phyloP scores from a whole-genome alignment of 106 monocot species.

The Xerophyta viscosa region DNA sequence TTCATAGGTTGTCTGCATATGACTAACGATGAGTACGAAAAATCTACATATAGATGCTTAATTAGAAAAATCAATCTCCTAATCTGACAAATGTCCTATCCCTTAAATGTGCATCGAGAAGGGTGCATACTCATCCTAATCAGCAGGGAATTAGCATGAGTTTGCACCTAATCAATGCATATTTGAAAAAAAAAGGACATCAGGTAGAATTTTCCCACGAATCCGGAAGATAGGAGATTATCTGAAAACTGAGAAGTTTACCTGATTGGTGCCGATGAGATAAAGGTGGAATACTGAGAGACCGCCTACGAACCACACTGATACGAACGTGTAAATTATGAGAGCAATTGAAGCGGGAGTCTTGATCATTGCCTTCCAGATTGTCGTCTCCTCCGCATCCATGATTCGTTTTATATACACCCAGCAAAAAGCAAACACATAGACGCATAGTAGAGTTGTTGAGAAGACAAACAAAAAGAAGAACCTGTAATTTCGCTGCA shows the following conservation, averaged over 20 bases:
- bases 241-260: conserved; percentile 5
- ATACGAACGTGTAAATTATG: conserved; percentile 74
- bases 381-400: conserved; percentile 45
- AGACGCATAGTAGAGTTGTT: conserved; percentile 76
- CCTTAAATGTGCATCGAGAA: no score
- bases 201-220: no score
- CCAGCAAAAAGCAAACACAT: conserved; percentile 84
- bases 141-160: no score
- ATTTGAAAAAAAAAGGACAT: no score
- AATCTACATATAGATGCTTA: no score
- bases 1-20: conserved; percentile 95
- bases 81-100: no score
- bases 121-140: no score
- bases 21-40: no score
- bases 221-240: no score
- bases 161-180: no score
- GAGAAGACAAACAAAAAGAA: conserved; percentile 98
- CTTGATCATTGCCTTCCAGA: conserved; percentile 84
- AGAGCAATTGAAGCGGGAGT: conserved; percentile 82
- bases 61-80: no score
- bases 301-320: conserved; percentile 91
- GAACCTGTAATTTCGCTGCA: conserved; percentile 92
- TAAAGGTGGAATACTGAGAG: conserved; percentile 88
- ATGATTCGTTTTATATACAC: conserved; percentile 67
- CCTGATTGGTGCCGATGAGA: conserved; percentile 93